Evolutionary conservation across 2,329 filamentous ascomycete species (phyloP), one percentile per base, ranked within the genome.

Genomic region (Pyrenochaeta sp.): DNA sequence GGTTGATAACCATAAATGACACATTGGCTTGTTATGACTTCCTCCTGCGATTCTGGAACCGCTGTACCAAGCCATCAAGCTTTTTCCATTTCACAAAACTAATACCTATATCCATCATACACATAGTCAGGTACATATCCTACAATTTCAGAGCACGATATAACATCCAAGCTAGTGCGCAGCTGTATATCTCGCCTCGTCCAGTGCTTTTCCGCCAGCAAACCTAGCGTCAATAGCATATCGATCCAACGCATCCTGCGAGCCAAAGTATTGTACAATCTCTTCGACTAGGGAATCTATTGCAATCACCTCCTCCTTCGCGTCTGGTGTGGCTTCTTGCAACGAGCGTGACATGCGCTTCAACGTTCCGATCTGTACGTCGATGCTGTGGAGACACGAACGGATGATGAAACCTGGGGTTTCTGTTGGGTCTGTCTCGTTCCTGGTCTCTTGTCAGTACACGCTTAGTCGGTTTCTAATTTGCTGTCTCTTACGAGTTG

Each of bases 301-400:
- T 9, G 55, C 57, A 0, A 51, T 30, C 6, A 69, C 52, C 37
- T 72, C 66, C 1, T 58, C 53, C 21, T 47, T 56, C 2, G 60
- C 61, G 23, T 60, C 57, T 12, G 58, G 61, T 2, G 65, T 64
- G 2, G 60, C 65, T 18, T 72, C 68, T 39, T 71, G 68, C 15
- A 70, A 41, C 1, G 61, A 57, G 7, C 63, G 63, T 9, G 67
- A 60, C 9, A 72, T 21, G 7, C 56, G 49, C 47, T 68, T 69
- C 11, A 72, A 45, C 1, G 48, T 61, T 15, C 61, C 56, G 15
- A 67, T 63, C 39, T 69, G 66, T 17, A 63, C 27, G 12, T 57
- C 51, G 36, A 69, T 66, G 35, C 66, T 64, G 7, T 66, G 50
- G n/a, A 72, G 58, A 29, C 56, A 50, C 2, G 51, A 52, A 23